Evolutionary conservation across 1,284 basidiomycete genomes (phyloP), one percentile per base, ranked within the genome.

Genomic region (Ustilago trichophora): DNA sequence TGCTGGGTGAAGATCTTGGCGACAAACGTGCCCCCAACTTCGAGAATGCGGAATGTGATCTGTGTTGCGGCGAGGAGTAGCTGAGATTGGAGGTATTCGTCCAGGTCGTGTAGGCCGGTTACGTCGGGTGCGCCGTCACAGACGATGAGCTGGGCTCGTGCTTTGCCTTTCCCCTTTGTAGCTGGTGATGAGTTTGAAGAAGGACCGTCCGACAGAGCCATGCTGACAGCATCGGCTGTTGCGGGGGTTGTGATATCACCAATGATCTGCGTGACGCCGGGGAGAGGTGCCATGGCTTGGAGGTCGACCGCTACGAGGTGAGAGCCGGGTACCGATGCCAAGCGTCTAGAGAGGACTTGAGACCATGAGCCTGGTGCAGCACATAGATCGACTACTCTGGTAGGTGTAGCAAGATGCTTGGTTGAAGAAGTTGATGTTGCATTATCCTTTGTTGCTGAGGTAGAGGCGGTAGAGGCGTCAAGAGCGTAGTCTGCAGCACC

Each of bases 81-180:
- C 66, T 87, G 85, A 0, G 85, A 83, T 72, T 87, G 86, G 6
- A 87, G 82, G 60, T 85, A 86, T 25, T 85, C 85, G 76, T 87
- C 86, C 18, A 87, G 80, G 59, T 85, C 85, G 60, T 86, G 86
- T 0, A 87, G 81, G 21, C 86, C 86, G 4, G 86, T 87, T 10
- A 87, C 86, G 72, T 87, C 86, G 3, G 86, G 86, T 15, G 86
- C 86, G 9, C 86, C 86, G 60, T 87, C 86, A 64, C 86, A 87
- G 2, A 87, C 84, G 24, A 87, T 85, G 31, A 87, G 77, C 53
- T 87, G 84, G 0, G 85, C 85, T 46, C 83, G 82, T 7, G 83
- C 75, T 4, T 84, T 84, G 31, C 43, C 52, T 36, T 55, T 56
- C 26, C 43, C 48, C 21, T 65, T 47, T 13, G 12, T 21, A 11